Evolutionary conservation across 1,284 basidiomycete species (phyloP), one percentile per base, ranked within the genome.

Genomic region (Rhodotorula sp.): DNA sequence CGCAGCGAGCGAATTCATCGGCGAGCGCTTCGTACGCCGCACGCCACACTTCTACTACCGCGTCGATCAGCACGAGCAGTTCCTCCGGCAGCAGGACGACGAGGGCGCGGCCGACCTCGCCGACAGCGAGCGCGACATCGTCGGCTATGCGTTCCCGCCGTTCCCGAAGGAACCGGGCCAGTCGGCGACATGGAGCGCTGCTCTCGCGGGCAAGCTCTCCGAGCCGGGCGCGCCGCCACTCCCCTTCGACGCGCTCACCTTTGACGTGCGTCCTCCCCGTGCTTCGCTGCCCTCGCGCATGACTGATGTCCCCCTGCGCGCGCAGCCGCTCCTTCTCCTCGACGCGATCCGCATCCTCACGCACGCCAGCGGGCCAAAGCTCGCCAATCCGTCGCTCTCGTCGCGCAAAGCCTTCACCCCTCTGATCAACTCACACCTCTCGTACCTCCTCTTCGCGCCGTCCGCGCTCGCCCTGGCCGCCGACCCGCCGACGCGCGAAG

Each of bases 121-220:
- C 37, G 68, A 69, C 32, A 58, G 63, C 34, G 59, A 61, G 56
- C 48, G 61, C 36, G 73, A 77, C 39, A 66, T 75, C 32, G 29
- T 51, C 32, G 78, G 74, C 27, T 80, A 80, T 58, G 76, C 73
- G 9, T 80, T 80, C 71, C 78, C 77, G 27, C 67, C 76, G 1
- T 70, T 70, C 59, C 70, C 68, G 25, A 36, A 53, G 39, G 77
- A 74, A n/a, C 61, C 64, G 17, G 64, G 70, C 34, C 57, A 71
- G 32, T 54, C 34, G 17, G 48, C 41, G 6, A 65, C 71, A 5
- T 77, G 74, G 73, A 70, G 44, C 64, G 61, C 67, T 9, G 61
- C 56, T 6, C 53, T 73, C 19, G 69, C 64, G 22, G 56, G 36
- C 12, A 53, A 57, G 27, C 44, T 73, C 3, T 34, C 67, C 2